Percentiles rank a stretch among this genome's conserved stretches.
Conservation (phyloP, 1,139 yeast species). For the Diutina neorugosa region DNA sequence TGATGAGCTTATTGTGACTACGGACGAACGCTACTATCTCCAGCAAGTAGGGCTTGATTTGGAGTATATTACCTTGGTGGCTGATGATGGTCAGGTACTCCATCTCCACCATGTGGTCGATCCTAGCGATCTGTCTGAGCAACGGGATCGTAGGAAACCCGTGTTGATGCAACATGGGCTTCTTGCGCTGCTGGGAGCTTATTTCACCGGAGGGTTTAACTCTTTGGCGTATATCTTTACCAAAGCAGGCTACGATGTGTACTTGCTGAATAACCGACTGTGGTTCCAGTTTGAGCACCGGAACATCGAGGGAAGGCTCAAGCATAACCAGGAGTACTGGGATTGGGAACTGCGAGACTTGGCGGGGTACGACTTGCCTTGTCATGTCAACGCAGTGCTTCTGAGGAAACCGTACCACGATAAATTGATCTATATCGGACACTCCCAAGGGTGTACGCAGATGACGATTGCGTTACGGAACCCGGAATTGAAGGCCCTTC, state of each 20-base stretch:
- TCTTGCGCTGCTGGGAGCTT: conserved; percentile 78
- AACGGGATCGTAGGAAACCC: conserved; percentile 34
- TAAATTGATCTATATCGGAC: conserved; percentile 59
- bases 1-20: conserved; percentile 8
- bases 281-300: conserved; percentile 65
- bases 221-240: conserved; percentile 59
- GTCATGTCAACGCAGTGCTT: conserved; percentile 53
- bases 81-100: conserved; percentile 72
- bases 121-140: conserved; percentile 26
- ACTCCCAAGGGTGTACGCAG: conserved; percentile 92
- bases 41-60: conserved; percentile 47
- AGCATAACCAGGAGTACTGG: conserved; percentile 49
- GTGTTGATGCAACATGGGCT: conserved; percentile 75
- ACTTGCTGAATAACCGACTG: conserved; percentile 89
- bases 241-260: conserved; percentile 68
- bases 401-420: conserved; percentile 24
- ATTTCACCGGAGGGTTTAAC: conserved; percentile 62
- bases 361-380: conserved; percentile 67
- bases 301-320: conserved; percentile 20
- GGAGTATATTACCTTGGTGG: conserved; percentile 45
- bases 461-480: conserved; percentile 46
- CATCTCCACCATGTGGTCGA: conserved; percentile 52
- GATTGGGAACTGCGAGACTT: conserved; percentile 81
- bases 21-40: conserved; percentile 54
- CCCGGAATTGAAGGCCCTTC: conserved; percentile 18